Base-by-base conservation (phyloP, 805 yeast genomes). In the Lipomyces orientalis region DNA sequence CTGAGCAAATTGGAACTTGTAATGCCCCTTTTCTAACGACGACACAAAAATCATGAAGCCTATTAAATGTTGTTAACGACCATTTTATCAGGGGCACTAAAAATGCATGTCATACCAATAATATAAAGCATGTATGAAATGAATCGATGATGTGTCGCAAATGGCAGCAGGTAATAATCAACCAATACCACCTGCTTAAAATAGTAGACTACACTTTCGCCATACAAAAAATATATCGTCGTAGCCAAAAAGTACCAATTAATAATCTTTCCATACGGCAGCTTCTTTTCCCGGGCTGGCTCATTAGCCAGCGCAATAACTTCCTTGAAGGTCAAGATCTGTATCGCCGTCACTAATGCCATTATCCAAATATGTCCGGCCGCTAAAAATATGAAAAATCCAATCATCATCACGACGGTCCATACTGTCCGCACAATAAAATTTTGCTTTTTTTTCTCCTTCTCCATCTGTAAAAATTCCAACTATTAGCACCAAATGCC, bases 11-110 rank as follows among this genome's bases (percentile, higher is more conserved):
- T 95, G 99, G 81, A 91, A 93, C 78, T 87, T 89, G 77, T 92
- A 87, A 79, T 87, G 90, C 25, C 97, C 97, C 77, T 90, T 93
- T 75, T 93, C 90, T 76, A 95, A 83, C 58, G 97, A 90, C 73
- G 90, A 86, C 66, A 95, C 98, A 77, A 95, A 95, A 72, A 92
- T 86, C 61, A 95, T 90, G 79, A 95, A 90, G 1, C 98, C 98
- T 64, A 89, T n/a, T 49, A 19, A 19, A 16, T 14, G 43, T 25
- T 19, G 49, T n/a, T 7, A 35, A 58, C 37, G 22, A 34, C 10
- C 25, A 31, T 25, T 14, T 31, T 16, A 56, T 25, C 25, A 34
- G 14, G 19, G 46, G 25, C 10, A 25, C 49, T 43, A 16, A 7
- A 43, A 43, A 16, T 19, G 33, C 7, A 14, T 9, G 2, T 22